These are phyloP conservation scores for Gossypium lobatum DNA, from an alignment of 441 rosid species.

Conservation along the genomic window DNA sequence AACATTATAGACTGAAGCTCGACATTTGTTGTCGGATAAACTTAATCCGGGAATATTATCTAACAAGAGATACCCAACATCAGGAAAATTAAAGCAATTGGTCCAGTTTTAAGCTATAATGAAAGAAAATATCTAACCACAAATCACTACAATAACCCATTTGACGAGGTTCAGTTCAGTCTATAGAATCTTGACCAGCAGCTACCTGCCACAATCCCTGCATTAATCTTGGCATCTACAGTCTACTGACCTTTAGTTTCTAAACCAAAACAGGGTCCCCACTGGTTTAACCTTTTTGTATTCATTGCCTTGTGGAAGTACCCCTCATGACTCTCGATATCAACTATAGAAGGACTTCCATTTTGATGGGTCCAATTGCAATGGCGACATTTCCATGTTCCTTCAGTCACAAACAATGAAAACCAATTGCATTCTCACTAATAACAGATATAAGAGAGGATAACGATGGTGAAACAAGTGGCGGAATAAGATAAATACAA, in stretches of 20 bases:
- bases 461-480: neutral
- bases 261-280: constrained; percentile 30
- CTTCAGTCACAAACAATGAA: constrained; percentile 41
- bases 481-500: neutral
- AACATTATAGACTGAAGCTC: neutral
- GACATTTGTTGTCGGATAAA: neutral
- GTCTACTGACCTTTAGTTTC: constrained; percentile 48
- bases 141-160: neutral
- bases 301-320: constrained; percentile 21
- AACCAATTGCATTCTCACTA: constrained; percentile 18
- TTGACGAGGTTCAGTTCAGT: neutral
- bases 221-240: constrained; percentile 25
- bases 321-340: constrained; percentile 18
- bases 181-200: neutral
- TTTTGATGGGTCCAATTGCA: constrained; percentile 51
- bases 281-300: constrained; percentile 19
- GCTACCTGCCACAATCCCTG: neutral
- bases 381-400: constrained; percentile 69
- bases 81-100: neutral
- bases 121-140: neutral
- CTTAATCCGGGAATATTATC: neutral
- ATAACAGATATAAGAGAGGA: neutral
- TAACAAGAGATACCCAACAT: neutral
- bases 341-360: constrained; percentile 22
- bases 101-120: neutral